phyloP scores from a whole-genome alignment of 257 asterid species.

The Ocimum tenuiflorum region DNA sequence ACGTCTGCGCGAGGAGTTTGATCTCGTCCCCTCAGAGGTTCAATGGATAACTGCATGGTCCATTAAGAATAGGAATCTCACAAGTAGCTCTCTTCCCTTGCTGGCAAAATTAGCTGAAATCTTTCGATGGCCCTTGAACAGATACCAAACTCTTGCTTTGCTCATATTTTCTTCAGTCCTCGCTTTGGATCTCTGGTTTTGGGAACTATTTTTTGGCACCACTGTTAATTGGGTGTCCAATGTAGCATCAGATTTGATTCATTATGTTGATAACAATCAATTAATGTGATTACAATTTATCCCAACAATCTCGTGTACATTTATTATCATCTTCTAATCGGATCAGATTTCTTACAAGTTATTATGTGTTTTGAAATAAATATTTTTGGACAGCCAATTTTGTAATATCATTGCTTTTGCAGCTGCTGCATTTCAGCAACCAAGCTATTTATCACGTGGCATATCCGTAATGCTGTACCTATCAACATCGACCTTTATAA shows the following conservation, averaged over 20 bases:
- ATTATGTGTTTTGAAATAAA: too few relatives aligned
- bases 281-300: slow-evolving; percentile 24
- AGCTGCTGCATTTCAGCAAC: too few relatives aligned
- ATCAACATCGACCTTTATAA: too few relatives aligned
- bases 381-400: too few relatives aligned
- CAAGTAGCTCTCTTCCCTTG: slow-evolving; percentile 50
- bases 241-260: slow-evolving; percentile 41
- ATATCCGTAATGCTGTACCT: too few relatives aligned
- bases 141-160: slow-evolving; percentile 82
- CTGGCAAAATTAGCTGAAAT: slow-evolving; percentile 48
- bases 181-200: slow-evolving; percentile 87
- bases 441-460: too few relatives aligned
- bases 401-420: too few relatives aligned
- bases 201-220: slow-evolving; percentile 82
- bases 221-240: slow-evolving; percentile 57
- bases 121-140: slow-evolving; percentile 73
- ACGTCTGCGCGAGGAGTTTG: slow-evolving; percentile 65
- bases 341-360: too few relatives aligned
- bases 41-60: slow-evolving; percentile 98
- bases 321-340: too few relatives aligned
- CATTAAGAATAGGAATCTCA: slow-evolving; percentile 41
- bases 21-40: slow-evolving; percentile 68
- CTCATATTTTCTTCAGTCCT: slow-evolving; percentile 79
- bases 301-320: background rate
- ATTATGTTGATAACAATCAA: slow-evolving; percentile 28